Evolutionary conservation across 768 basidiomycete species (phyloP), one percentile per base, ranked within the genome.

Genomic region (Mycena amicta): DNA sequence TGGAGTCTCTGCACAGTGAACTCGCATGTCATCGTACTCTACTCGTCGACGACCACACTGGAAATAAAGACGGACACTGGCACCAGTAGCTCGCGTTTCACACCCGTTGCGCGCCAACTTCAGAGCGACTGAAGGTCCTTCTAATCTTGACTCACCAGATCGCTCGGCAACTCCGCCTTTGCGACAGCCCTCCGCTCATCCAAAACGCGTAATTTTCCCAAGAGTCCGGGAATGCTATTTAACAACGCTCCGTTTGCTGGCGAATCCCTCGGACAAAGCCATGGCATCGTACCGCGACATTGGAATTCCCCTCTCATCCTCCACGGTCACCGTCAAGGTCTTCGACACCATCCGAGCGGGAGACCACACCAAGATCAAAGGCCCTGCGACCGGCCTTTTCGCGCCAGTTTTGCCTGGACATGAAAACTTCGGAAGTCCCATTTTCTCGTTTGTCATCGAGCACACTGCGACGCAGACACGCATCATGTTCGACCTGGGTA

Each of bases 401-500:
- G 22, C 25, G 6, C 64, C 64, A 4, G 46, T 63, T 25, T 31
- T 55, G 18, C 39, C 59, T 1, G 62, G 62, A 8, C 51, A 57
- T 13, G 62, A 64, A 26, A 37, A 56, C 26, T n/a, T 59, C 5
- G 25, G 16, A 0, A 40, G 46, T 25, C 64, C 64, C 5, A n/a
- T 53, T 16, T 62, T 53, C 39, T 33, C 56, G 0, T 64, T 64
- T 45, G 50, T 61, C 46, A 45, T 64, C 45, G 63, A 64, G 33
- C 50, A 64, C 31, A 25, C 50, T 1, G 15, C 28, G 11, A 54
- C 46, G 27, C 46, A 46, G 16, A 49, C 53, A 43, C 41, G 46
- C 16, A 28, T 58, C 15, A 15, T 64, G 29, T 64, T 61, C 50
- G 63, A 64, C 41, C 57, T 64, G 6, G 63, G 63, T 8, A 30